Evolutionary conservation across 2,329 filamentous ascomycete genomes (phyloP), one percentile per base, ranked within the genome.

Genomic region (Penicillium sp.): DNA sequence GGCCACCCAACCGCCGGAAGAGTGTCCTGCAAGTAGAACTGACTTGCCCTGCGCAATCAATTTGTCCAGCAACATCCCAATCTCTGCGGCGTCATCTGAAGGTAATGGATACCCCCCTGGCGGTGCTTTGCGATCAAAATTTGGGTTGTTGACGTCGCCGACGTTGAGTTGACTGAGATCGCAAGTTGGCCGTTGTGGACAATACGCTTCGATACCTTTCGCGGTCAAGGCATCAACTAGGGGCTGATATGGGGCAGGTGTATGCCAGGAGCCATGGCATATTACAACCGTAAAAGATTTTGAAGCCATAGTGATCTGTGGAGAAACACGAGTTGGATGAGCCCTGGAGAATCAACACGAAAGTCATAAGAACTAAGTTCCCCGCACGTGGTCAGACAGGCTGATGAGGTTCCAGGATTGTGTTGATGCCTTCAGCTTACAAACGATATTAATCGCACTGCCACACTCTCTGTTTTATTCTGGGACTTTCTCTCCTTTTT

Each of bases 141-240:
- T 67, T 7, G 27, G 67, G 47, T 56, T 47, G 40, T 40, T 39
- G 62, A 79, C 82, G 64, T 88, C 84, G 0, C 85, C 85, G 4
- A 80, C 80, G 57, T 80, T 81, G 13, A 89, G 78, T 8, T 71
- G 73, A 16, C 85, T 83, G 11, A 94, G 61, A 47, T 74, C 70
- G 9, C 67, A 58, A 3, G 67, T 70, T 1, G 70, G 66, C 7
- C 70, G 61, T 34, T 73, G 70, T 14, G 70, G 70, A 18, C 69
- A 74, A 56, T 69, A 65, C 1, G 67, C 53, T 27, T 71, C 67
- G 11, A 72, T 67, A 0, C 65, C 63, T 2, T 53, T 56, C 2
- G 55, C 45, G 40, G 53, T 61, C 7, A 70, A 46, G 4, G 57
- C 58, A 4, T 63, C 50, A 2, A 69, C 16, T 11, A 73, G 55